Percentiles rank a stretch among this genome's conserved stretches.
phyloP scores from a whole-genome alignment of 192 early-diverging fungal genomes.

The Coemansia sp. region DNA sequence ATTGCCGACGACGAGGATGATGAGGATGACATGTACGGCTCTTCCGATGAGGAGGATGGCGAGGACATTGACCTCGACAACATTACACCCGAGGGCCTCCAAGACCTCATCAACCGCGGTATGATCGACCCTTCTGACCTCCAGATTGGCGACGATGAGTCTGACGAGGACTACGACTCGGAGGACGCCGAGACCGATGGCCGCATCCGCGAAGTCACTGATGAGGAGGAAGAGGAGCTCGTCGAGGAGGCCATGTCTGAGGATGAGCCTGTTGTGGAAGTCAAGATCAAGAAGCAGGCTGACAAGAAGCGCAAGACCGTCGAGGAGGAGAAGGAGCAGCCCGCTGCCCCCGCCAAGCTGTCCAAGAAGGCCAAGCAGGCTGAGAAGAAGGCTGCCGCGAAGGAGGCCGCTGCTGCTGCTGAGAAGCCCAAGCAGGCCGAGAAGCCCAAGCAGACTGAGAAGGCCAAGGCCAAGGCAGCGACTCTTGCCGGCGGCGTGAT shows the following conservation, averaged over 20 bases:
- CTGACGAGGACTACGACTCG: conserved; percentile 46
- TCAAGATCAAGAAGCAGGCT: conserved; percentile 58
- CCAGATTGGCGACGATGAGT: conserved; percentile 25
- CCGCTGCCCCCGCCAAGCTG: conserved; percentile 11
- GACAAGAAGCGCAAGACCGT: conserved; percentile 40
- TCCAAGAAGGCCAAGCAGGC: conserved; percentile 49
- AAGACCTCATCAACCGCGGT: conserved; percentile 36
- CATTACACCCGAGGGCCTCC: conserved; percentile 27
- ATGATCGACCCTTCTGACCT: conserved; percentile 24
- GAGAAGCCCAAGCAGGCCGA: conserved; percentile 36
- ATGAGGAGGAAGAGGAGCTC: conserved; percentile 46
- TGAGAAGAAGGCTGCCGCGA: conserved; percentile 32
- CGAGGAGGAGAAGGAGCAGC: conserved; percentile 16
- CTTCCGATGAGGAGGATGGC: conserved; percentile 44
- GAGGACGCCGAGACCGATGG: conserved; percentile 49
- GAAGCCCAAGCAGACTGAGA: conserved; percentile 28
- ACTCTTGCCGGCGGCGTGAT: conserved; percentile 70
- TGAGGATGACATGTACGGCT: conserved; percentile 44
- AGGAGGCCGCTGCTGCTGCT: background rate
- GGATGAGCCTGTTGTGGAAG: conserved; percentile 32
- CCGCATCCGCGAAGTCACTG: conserved; percentile 41
- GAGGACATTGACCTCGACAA: conserved; percentile 34
- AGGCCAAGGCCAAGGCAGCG: conserved; percentile 38
- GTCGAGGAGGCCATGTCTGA: conserved; percentile 33
- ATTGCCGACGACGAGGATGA: conserved; percentile 41